Conservation (phyloP, 1,139 yeast genomes). For the Nakaseomyces delphensis region DNA sequence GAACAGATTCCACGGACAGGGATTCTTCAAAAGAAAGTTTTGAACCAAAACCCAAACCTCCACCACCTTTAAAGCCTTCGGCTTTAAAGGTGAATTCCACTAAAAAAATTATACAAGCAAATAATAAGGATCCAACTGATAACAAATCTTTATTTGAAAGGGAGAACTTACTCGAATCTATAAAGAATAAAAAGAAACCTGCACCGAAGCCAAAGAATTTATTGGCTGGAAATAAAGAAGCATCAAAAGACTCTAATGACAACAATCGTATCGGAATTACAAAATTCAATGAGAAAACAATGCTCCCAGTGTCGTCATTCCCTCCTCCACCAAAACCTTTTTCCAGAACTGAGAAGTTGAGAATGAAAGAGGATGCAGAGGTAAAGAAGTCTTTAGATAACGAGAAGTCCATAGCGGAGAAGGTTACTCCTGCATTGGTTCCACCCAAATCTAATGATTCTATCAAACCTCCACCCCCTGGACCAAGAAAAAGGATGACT, state of each 20-base stretch:
- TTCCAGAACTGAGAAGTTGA: not conserved
- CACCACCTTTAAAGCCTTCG: not conserved
- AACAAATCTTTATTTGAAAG: not conserved
- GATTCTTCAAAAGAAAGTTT: not conserved
- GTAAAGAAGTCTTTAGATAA: not conserved
- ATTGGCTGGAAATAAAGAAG: not conserved
- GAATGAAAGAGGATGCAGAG: not conserved
- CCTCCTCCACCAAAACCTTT: conserved; percentile 4
- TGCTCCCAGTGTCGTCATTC: not conserved
- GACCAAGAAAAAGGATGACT: conserved; percentile 19
- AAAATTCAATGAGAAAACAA: not conserved
- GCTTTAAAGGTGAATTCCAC: conserved; percentile 8
- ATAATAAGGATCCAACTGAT: not conserved
- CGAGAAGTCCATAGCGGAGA: not conserved
- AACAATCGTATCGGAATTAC: not conserved
- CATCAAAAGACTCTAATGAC: not conserved
- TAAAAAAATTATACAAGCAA: not conserved
- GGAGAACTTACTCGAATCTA: conserved; percentile 1
- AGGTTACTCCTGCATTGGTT: not conserved
- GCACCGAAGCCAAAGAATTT: conserved; percentile 24
- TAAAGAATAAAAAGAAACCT: conserved; percentile 10
- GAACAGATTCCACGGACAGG: not conserved
- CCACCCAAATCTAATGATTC: conserved; percentile 10
- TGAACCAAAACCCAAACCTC: conserved; percentile 5
- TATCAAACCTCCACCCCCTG: conserved; percentile 16